Percentiles rank a stretch among this genome's conserved stretches.
These are phyloP conservation scores for Trametes versicolor DNA, from an alignment of 1,284 basidiomycete genomes.

Conservation along the genomic window DNA sequence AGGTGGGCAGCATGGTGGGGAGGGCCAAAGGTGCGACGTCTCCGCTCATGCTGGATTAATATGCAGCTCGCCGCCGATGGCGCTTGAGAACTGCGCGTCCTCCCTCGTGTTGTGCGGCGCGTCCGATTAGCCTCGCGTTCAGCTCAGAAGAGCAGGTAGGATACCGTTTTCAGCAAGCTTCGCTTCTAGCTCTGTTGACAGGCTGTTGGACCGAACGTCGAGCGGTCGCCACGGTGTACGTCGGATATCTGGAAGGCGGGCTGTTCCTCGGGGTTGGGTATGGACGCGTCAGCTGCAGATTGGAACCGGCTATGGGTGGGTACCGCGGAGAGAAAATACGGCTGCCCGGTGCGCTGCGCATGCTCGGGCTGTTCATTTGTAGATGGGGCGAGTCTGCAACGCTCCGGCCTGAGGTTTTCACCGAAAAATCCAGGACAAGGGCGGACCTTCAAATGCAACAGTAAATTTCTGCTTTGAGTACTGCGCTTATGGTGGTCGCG, in stretches of 20 bases:
- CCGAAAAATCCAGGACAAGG: no score
- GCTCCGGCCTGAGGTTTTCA: no score
- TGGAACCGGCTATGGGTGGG: background rate
- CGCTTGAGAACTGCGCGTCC: background rate
- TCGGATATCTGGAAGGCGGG: background rate
- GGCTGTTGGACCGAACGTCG: no score
- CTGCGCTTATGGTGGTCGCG: background rate
- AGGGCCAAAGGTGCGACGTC: background rate
- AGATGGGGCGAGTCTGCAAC: no score
- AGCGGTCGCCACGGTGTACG: background rate
- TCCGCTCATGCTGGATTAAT: background rate
- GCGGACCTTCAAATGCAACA: no score
- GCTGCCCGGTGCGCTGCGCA: background rate
- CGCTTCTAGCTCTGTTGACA: background rate
- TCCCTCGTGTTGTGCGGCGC: no score
- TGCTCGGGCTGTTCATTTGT: no score
- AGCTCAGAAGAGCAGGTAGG: background rate
- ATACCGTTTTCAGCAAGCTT: background rate
- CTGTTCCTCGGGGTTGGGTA: background rate
- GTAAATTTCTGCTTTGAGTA: no score
- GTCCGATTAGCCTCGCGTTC: background rate
- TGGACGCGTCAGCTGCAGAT: background rate
- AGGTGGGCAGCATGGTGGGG: slow-evolving; percentile 16
- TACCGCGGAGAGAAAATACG: background rate
- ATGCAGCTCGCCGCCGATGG: background rate